phyloP scores from a whole-genome alignment of 1,284 basidiomycete genomes.

The Amylostereum areolatum region DNA sequence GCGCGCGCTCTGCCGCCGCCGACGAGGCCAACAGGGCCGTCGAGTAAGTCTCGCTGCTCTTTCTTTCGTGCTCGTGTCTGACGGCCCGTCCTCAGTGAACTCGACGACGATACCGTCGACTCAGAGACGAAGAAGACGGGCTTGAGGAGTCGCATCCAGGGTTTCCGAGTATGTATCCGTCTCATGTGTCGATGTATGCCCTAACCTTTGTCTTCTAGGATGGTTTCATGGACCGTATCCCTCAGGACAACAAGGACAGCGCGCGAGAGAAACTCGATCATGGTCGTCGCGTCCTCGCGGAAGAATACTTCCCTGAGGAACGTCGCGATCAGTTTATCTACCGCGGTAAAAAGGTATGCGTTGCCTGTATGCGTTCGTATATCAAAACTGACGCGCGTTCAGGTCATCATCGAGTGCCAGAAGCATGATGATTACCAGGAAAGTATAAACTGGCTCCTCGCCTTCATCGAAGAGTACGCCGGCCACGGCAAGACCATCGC shows the following conservation, averaged over 20 bases:
- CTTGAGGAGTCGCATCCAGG: constrained; percentile 41
- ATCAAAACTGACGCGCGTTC: constrained; percentile 19
- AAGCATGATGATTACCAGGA: constrained; percentile 88
- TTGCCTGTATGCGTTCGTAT: constrained; percentile 6
- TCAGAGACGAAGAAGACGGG: constrained; percentile 46
- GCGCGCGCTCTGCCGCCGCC: constrained; percentile 13
- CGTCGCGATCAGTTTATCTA: constrained; percentile 80
- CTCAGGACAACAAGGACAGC: constrained; percentile 56
- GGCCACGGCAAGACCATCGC: constrained; percentile 51
- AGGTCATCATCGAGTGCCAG: constrained; percentile 91
- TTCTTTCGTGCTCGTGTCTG: constrained; percentile 8
- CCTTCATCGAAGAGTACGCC: constrained; percentile 72
- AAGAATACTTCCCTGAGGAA: constrained; percentile 86
- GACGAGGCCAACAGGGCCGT: constrained; percentile 27
- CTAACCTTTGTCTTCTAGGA: constrained; percentile 25
- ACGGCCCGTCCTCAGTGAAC: constrained; percentile 15
- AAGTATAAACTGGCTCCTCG: constrained; percentile 73
- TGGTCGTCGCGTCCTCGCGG: constrained; percentile 59
- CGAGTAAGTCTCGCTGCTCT: constrained; percentile 8
- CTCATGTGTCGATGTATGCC: background rate
- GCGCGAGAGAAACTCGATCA: constrained; percentile 46
- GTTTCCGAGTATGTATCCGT: constrained; percentile 23
- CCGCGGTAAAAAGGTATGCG: constrained; percentile 66
- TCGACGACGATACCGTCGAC: constrained; percentile 30
- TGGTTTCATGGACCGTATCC: constrained; percentile 43